Conservation (phyloP, 2,329 filamentous ascomycete genomes). For the Talaromyces marneffei region DNA sequence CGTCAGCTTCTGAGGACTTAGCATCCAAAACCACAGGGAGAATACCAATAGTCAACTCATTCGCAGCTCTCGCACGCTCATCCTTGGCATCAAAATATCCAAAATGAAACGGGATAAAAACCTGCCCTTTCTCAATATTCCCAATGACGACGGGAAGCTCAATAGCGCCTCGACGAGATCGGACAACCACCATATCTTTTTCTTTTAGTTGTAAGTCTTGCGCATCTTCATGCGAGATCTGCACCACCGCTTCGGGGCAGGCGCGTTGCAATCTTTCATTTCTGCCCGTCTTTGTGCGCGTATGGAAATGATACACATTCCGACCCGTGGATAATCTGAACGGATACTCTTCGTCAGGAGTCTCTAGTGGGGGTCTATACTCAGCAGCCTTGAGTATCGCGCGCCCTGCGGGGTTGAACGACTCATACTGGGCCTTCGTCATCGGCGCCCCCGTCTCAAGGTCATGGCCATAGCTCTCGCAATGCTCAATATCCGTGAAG, state of each 20-base stretch:
- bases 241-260: slow-evolving; percentile 26
- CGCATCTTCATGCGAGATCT: slow-evolving; percentile 28
- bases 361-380: slow-evolving; percentile 27
- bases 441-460: slow-evolving; percentile 33
- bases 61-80: slow-evolving; percentile 29
- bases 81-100: slow-evolving; percentile 34
- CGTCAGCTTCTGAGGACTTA: background rate
- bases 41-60: slow-evolving; percentile 34
- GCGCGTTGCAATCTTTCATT: slow-evolving; percentile 26
- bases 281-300: slow-evolving; percentile 34
- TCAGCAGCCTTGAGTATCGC: slow-evolving; percentile 33
- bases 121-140: slow-evolving; percentile 26
- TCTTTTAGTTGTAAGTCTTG: slow-evolving; percentile 20
- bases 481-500: slow-evolving; percentile 33
- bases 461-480: slow-evolving; percentile 35
- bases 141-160: slow-evolving; percentile 28
- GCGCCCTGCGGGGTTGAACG: slow-evolving; percentile 28
- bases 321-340: slow-evolving; percentile 30
- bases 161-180: slow-evolving; percentile 26
- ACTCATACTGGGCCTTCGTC: slow-evolving; percentile 26
- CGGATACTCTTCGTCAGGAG: slow-evolving; percentile 29
- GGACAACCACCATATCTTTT: slow-evolving; percentile 29
- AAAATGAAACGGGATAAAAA: slow-evolving; percentile 39
- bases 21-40: no score
- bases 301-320: slow-evolving; percentile 34